Conservation (phyloP, 768 basidiomycete genomes). For the Suillus subluteus region DNA sequence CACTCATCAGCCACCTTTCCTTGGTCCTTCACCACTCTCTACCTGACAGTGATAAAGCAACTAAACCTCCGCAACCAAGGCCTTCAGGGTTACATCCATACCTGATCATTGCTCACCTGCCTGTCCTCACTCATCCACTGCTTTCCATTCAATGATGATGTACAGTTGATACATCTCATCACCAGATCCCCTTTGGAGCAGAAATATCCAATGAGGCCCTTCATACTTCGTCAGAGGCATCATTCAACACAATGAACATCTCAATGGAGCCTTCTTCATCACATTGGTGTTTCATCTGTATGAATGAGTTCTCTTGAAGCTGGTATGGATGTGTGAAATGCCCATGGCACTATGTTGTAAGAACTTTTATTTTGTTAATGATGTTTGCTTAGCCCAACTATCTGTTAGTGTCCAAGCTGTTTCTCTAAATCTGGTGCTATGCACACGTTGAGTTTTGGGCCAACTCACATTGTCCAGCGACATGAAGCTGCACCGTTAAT, state of each 20-base stretch:
- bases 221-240: neutral
- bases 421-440: conserved; percentile 31
- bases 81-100: no score
- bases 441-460: conserved; percentile 37
- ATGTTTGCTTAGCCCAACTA: conserved; percentile 13
- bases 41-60: no score
- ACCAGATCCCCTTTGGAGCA: neutral
- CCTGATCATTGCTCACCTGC: no score
- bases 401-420: conserved; percentile 28
- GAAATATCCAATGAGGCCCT: neutral
- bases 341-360: conserved; percentile 34
- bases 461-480: conserved; percentile 31
- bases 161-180: neutral
- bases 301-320: conserved; percentile 24
- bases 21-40: no score
- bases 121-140: no score
- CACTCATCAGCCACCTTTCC: no score
- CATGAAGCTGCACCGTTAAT: conserved; percentile 11
- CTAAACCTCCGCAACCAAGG: no score
- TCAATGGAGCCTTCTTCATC: conserved; percentile 7
- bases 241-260: neutral
- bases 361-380: conserved; percentile 7
- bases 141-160: no score
- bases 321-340: conserved; percentile 39
- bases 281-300: conserved; percentile 37